Base-by-base conservation (phyloP, 2,329 filamentous ascomycete genomes). In the Cladophialophora yegresii region DNA sequence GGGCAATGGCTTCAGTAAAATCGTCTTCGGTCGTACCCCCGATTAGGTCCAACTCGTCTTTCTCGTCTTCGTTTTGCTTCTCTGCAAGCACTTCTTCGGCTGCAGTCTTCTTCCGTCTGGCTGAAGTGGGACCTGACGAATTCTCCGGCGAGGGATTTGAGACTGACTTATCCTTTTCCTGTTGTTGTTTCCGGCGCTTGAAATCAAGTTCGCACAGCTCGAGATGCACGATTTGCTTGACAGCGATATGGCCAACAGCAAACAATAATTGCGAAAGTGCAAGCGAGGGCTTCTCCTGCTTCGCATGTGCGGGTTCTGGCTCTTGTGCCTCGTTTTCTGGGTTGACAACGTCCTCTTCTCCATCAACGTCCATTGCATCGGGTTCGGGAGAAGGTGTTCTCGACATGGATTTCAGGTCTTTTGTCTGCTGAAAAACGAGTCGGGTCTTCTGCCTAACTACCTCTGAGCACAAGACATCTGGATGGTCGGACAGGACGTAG, bases 151-250 rank as follows among this genome's bases (percentile, higher is more conserved):
- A 70, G 43, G 54, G 65, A 30, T 67, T 65, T 45, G 72, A 70
- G 3, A 73, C 70, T n/a, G 75, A 69, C 58, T 78, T 79, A 64
- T 80, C 83, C 80, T 92, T 93, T 73, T 95, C 91, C 71, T 92
- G 91, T 65, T 95, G 91, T 47, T 91, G 89, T 81, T 99, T 99
- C 70, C 93, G 86, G 60, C 93, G 90, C 81, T 99, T 99, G 78
- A 99, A 99, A 77, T 99, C 95, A 56, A 95, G 87, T 75, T 99
- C 95, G 75, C 93, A 96, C n/a, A 98, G 83, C 73, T 99, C 95
- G 10, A 99, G 85, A 75, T 99, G 95, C 0, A 99, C 96, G 71
- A 99, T 99, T 75, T 99, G 96, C 79, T 99, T 99, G 75, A 99
- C 95, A 13, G 95, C 95, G 54, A 98, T 90, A 73, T 99, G 95